phyloP scores from a whole-genome alignment of 2,329 filamentous ascomycete species.

The Neodidymelliopsis sp. region DNA sequence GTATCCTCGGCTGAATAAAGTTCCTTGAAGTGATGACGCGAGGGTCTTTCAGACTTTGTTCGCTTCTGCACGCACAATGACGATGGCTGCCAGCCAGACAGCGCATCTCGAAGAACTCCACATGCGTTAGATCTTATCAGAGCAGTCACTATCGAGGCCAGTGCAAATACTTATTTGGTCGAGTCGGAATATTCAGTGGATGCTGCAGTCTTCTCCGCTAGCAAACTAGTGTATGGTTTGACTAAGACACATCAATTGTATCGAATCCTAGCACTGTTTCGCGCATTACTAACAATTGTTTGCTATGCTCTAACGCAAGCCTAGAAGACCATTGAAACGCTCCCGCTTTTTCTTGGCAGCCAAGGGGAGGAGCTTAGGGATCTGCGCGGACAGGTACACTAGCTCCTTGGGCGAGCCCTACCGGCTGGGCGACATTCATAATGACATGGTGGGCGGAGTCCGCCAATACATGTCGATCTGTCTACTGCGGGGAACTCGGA shows the following conservation, averaged over 20 bases:
- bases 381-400: background rate
- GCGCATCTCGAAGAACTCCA: background rate
- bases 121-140: background rate
- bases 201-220: background rate
- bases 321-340: background rate
- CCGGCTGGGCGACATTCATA: background rate
- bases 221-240: background rate
- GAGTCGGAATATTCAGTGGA: background rate
- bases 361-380: background rate
- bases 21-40: background rate
- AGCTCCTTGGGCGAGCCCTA: background rate
- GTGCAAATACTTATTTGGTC: background rate
- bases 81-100: background rate
- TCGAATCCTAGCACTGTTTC: background rate
- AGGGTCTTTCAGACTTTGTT: background rate
- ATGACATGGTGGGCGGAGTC: background rate
- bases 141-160: background rate
- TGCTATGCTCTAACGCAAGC: background rate
- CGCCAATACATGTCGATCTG: background rate
- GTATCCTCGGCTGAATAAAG: background rate
- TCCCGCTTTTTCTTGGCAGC: constrained; percentile 10
- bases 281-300: background rate
- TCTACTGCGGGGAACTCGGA: background rate
- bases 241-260: background rate
- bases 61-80: background rate